These are phyloP conservation scores for Miscanthus lutarioriparius DNA, from an alignment of 176 grass and related monocot species.

Conservation along the genomic window DNA sequence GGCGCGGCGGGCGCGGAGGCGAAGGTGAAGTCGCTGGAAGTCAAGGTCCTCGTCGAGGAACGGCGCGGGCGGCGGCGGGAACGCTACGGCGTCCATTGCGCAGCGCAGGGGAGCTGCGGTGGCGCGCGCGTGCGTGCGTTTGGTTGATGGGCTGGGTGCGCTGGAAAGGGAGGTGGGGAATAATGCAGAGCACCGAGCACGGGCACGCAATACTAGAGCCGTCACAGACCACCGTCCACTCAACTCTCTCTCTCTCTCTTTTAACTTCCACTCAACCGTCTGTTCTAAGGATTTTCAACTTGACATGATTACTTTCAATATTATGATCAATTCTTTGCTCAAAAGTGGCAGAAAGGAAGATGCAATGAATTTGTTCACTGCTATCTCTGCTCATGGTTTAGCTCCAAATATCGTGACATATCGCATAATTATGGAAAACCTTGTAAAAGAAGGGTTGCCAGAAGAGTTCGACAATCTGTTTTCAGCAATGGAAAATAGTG, in stretches of 20 bases:
- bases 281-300: not conserved
- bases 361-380: not conserved
- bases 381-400: not conserved
- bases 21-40: slow-evolving; percentile 50
- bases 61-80: slow-evolving; percentile 51
- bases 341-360: not conserved
- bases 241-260: too few relatives aligned
- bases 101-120: not conserved
- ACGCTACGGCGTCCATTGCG: slow-evolving; percentile 53
- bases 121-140: too few relatives aligned
- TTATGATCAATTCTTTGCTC: not conserved
- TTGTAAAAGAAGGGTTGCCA: not conserved
- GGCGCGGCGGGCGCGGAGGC: slow-evolving; percentile 26
- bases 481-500: not conserved
- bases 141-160: too few relatives aligned
- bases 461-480: not conserved
- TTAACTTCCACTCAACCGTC: too few relatives aligned
- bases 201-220: too few relatives aligned
- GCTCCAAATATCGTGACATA: not conserved
- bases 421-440: not conserved
- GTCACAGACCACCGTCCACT: too few relatives aligned
- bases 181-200: too few relatives aligned
- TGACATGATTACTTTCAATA: not conserved
- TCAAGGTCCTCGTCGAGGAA: slow-evolving; percentile 55
- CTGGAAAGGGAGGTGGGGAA: too few relatives aligned